Percentiles rank a stretch among this genome's conserved stretches.
Evolutionary conservation across 495 filamentous ascomycete genomes (phyloP).

Genomic region (Penicillium coprophilum): DNA sequence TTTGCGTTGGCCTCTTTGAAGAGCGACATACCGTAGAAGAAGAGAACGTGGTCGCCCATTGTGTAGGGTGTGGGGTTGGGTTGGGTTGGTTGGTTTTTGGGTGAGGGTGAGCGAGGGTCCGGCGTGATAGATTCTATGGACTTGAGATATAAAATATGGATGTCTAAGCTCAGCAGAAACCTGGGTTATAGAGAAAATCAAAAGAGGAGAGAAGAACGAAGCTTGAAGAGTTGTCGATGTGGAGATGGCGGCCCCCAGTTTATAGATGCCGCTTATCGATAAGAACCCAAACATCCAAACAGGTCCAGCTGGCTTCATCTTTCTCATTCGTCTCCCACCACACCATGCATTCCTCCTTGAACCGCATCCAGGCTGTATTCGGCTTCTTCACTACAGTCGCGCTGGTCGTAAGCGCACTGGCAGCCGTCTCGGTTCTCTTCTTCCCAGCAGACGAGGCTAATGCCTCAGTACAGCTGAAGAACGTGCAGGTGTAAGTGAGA

Average conservation of each 20-base stretch:
- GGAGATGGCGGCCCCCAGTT: neutral
- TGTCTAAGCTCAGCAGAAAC: neutral
- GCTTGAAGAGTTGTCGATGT: neutral
- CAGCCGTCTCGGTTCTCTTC: conserved; percentile 76
- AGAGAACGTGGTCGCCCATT: conserved; percentile 51
- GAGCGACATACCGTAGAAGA: conserved; percentile 55
- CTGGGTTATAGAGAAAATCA: neutral
- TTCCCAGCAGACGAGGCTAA: conserved; percentile 62
- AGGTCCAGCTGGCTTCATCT: conserved; percentile 43
- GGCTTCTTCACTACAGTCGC: conserved; percentile 97
- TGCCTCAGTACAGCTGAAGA: conserved; percentile 64
- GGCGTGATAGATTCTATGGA: neutral
- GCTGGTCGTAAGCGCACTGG: conserved; percentile 72
- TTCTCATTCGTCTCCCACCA: conserved; percentile 1
- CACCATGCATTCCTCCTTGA: conserved; percentile 83
- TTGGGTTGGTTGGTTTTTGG: neutral
- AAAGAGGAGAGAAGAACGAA: neutral
- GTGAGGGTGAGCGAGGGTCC: neutral
- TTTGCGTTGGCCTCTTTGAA: neutral
- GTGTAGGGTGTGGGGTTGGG: conserved; percentile 3
- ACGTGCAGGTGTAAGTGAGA: conserved; percentile 78
- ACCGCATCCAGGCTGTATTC: conserved; percentile 87
- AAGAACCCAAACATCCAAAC: conserved; percentile 24
- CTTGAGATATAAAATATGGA: neutral
- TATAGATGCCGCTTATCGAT: conserved; percentile 23